Conservation (phyloP, 345 rosid genomes). For the Eucalyptus marginata region DNA sequence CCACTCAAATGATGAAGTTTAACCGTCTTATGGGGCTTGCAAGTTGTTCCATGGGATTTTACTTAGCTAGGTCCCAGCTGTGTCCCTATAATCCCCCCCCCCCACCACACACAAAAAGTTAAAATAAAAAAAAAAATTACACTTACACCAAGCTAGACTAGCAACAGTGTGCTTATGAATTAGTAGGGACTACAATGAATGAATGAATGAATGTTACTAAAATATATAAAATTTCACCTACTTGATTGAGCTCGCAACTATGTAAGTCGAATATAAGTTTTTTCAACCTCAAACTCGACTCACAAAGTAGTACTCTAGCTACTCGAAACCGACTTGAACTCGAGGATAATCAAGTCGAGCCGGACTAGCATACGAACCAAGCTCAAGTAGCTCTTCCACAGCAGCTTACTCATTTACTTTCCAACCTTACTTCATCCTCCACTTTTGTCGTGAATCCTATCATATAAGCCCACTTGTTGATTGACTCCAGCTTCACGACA, state of each 20-base stretch:
- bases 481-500: too few relatives aligned
- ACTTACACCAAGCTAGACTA: not conserved
- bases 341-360: not conserved
- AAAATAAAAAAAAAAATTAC: too few relatives aligned
- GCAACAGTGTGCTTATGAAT: not conserved
- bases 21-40: not conserved
- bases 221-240: not conserved
- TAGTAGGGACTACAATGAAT: not conserved
- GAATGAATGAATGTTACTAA: not conserved
- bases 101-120: fast-evolving
- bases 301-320: not conserved
- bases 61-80: not conserved
- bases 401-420: not conserved
- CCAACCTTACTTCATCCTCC: not conserved
- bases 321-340: not conserved
- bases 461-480: not conserved
- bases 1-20: not conserved
- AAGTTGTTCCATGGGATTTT: not conserved
- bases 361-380: not conserved
- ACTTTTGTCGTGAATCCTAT: not conserved
- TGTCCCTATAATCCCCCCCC: not conserved
- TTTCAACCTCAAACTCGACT: not conserved
- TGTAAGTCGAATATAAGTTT: not conserved
- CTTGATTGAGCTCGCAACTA: not conserved
- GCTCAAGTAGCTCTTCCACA: not conserved